phyloP scores from a whole-genome alignment of 495 filamentous ascomycete species.

The Parmelia sp. region DNA sequence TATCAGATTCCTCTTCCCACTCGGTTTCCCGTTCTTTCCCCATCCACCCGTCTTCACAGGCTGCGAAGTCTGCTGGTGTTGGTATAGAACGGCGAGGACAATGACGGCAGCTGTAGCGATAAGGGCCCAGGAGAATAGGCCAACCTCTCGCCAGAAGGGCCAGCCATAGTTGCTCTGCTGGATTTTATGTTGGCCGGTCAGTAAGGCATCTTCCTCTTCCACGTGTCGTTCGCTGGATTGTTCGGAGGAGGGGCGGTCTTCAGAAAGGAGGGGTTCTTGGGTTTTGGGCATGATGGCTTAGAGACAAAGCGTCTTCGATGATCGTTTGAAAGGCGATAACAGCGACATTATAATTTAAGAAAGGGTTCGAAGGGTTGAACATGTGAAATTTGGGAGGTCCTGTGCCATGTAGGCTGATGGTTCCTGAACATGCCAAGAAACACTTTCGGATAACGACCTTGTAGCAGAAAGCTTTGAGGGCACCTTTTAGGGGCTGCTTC shows the following conservation, averaged over 20 bases:
- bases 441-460: no score
- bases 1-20: conserved; percentile 84
- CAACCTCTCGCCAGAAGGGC: conserved; percentile 60
- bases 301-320: no score
- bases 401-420: no score
- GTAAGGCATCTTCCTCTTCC: conserved; percentile 59
- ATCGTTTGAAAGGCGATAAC: background rate
- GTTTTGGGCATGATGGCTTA: conserved; percentile 34
- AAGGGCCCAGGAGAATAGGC: conserved; percentile 79
- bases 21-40: conserved; percentile 44
- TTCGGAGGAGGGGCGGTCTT: conserved; percentile 41
- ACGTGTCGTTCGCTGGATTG: conserved; percentile 40
- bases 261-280: conserved; percentile 40
- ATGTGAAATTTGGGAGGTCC: no score
- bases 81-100: conserved; percentile 65
- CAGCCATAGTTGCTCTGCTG: conserved; percentile 34
- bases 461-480: no score
- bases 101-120: conserved; percentile 76
- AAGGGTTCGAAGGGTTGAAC: background rate
- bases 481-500: no score
- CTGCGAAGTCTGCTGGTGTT: conserved; percentile 50
- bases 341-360: background rate
- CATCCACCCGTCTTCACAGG: conserved; percentile 28
- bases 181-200: conserved; percentile 51
- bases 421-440: no score